A percentile compares a stretch with the other conserved stretches of the same genome.
Conservation (phyloP, 176 grass and related monocot species). For the Chloris gayana region DNA sequence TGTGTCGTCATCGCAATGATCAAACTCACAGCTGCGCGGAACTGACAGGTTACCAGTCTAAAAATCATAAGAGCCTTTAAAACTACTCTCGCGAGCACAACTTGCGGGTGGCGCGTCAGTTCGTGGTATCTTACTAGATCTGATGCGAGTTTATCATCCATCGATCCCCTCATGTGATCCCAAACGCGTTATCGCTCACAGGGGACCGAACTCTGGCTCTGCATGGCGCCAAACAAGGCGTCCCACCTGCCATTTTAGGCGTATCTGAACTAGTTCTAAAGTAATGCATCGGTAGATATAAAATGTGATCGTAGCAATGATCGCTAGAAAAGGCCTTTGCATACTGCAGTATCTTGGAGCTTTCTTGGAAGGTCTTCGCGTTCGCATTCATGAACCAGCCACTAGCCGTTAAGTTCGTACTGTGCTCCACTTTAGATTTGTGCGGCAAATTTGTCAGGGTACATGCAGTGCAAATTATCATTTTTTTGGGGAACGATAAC, state of each 20-base stretch:
- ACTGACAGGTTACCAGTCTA: slow-evolving; percentile 48
- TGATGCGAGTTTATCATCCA: background rate
- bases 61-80: slow-evolving; percentile 19
- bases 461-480: background rate
- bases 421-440: background rate
- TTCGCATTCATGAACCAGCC: background rate
- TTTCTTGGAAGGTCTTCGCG: background rate
- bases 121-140: slow-evolving; percentile 41
- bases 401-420: background rate
- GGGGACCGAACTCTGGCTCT: slow-evolving; percentile 16
- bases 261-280: slow-evolving; percentile 22
- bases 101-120: slow-evolving; percentile 32
- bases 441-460: background rate
- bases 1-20: slow-evolving; percentile 28
- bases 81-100: slow-evolving; percentile 1
- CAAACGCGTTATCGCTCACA: slow-evolving; percentile 22
- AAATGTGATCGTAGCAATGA: slow-evolving; percentile 27
- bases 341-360: slow-evolving; percentile 13
- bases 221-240: slow-evolving; percentile 29
- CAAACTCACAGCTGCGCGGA: slow-evolving; percentile 31
- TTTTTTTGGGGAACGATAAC: background rate
- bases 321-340: slow-evolving; percentile 8
- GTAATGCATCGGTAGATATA: background rate
- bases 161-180: slow-evolving; percentile 10
- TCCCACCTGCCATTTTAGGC: slow-evolving; percentile 8